These are phyloP conservation scores for Calcarisporium arbuscula DNA, from an alignment of 2,329 filamentous ascomycete genomes.

Conservation along the genomic window DNA sequence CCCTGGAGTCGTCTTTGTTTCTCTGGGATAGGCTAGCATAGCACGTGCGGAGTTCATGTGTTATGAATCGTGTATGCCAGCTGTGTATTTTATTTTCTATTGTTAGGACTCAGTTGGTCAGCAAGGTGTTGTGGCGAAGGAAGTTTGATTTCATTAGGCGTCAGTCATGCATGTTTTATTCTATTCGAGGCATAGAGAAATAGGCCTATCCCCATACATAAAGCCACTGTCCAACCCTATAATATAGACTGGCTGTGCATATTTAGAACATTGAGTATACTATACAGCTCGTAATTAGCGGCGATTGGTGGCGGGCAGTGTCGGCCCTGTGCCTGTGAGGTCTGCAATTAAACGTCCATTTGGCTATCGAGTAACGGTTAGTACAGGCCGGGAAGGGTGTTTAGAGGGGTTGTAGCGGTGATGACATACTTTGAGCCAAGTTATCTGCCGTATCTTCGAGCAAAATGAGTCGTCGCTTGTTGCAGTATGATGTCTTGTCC, in stretches of 20 bases:
- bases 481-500: constrained; percentile 98
- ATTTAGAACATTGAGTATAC: too few species aligned
- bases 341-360: constrained; percentile 38
- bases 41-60: background rate
- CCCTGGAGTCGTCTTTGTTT: too few species aligned
- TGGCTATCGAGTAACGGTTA: constrained; percentile 27
- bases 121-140: constrained; percentile 6
- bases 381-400: constrained; percentile 7
- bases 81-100: constrained; percentile 1
- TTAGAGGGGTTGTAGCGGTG: constrained; percentile 22
- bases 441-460: constrained; percentile 91
- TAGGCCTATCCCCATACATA: too few species aligned
- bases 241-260: too few species aligned
- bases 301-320: constrained; percentile 6
- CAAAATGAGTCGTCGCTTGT: constrained; percentile 81
- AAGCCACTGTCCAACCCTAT: too few species aligned
- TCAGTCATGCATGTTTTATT: too few species aligned
- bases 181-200: too few species aligned
- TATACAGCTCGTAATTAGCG: too few species aligned
- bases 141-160: too few species aligned
- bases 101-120: constrained; percentile 6
- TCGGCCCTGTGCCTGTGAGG: constrained; percentile 5
- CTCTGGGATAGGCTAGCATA: too few species aligned
- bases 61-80: too few species aligned
- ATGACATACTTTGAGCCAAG: constrained; percentile 65